A percentile compares a stretch with the other conserved stretches of the same genome.
These are phyloP conservation scores for Cordyceps cateniannulata DNA, from an alignment of 2,329 filamentous ascomycete genomes.

Conservation along the genomic window DNA sequence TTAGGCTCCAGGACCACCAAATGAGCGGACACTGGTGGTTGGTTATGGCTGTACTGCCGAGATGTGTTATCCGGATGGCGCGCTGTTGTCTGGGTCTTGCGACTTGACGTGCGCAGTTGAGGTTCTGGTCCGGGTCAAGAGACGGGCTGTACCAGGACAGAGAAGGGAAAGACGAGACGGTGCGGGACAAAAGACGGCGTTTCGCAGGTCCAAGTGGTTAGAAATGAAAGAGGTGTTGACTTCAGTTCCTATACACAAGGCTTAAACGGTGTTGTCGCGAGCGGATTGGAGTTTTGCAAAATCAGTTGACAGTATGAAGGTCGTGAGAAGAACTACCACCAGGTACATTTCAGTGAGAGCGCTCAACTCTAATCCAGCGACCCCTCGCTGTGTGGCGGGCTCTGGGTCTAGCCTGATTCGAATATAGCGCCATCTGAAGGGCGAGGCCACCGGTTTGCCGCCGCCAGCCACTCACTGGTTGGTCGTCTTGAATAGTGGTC, in stretches of 20 bases:
- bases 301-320: not conserved
- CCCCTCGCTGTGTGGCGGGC: not conserved
- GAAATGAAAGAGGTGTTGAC: too few relatives aligned
- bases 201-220: not conserved
- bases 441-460: not conserved
- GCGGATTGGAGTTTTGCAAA: not conserved
- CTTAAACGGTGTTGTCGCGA: not conserved
- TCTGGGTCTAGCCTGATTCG: slow-evolving; percentile 9
- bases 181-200: not conserved
- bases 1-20: not conserved
- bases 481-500: not conserved
- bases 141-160: not conserved
- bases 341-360: not conserved
- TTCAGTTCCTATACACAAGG: not conserved
- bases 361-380: not conserved
- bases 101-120: not conserved
- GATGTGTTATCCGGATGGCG: not conserved
- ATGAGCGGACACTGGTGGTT: not conserved
- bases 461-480: not conserved
- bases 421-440: not conserved
- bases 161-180: not conserved
- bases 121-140: not conserved
- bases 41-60: not conserved
- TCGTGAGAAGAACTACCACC: not conserved
- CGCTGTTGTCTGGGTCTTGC: not conserved